These are phyloP conservation scores for Phytophthora cactorum DNA, from an alignment of 352 stramenopile genomes.

Conservation along the genomic window DNA sequence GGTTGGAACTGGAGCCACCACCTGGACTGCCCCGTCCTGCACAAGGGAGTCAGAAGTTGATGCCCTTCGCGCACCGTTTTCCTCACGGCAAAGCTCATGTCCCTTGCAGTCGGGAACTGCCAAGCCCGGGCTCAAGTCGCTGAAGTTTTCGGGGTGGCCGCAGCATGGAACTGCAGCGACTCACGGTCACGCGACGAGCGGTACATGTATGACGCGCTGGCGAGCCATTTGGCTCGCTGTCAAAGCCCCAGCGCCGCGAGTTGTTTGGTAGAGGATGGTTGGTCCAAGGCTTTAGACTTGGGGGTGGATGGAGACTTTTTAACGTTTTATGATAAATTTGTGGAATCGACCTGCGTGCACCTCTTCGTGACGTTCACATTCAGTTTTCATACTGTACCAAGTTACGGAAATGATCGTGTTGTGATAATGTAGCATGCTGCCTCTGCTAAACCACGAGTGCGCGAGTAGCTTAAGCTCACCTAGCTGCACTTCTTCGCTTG, in stretches of 20 bases:
- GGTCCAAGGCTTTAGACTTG: too few species aligned
- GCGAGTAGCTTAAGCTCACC: too few species aligned
- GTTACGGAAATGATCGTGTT: too few species aligned
- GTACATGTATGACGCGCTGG: too few species aligned
- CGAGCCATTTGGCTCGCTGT: too few species aligned
- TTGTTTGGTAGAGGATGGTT: too few species aligned
- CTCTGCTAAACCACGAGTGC: too few species aligned
- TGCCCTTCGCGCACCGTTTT: constrained; percentile 25
- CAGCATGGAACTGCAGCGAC: constrained; percentile 19
- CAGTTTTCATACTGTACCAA: neutral
- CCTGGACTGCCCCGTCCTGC: constrained; percentile 22
- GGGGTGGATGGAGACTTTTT: neutral
- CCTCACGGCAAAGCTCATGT: constrained; percentile 26
- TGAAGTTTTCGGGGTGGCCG: constrained; percentile 15
- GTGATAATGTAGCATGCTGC: too few species aligned
- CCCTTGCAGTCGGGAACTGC: constrained; percentile 22
- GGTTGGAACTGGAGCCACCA: constrained; percentile 15
- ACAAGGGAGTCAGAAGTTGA: constrained; percentile 25
- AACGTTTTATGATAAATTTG: neutral
- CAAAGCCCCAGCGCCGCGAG: too few species aligned
- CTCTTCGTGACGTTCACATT: constrained; percentile 12
- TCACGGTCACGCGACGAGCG: constrained; percentile 5
- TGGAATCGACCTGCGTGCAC: constrained; percentile 6
- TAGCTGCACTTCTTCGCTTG: neutral
- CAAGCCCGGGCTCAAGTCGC: constrained; percentile 7